phyloP scores from a whole-genome alignment of 805 yeast genomes.

The Ogataea populi-albae region DNA sequence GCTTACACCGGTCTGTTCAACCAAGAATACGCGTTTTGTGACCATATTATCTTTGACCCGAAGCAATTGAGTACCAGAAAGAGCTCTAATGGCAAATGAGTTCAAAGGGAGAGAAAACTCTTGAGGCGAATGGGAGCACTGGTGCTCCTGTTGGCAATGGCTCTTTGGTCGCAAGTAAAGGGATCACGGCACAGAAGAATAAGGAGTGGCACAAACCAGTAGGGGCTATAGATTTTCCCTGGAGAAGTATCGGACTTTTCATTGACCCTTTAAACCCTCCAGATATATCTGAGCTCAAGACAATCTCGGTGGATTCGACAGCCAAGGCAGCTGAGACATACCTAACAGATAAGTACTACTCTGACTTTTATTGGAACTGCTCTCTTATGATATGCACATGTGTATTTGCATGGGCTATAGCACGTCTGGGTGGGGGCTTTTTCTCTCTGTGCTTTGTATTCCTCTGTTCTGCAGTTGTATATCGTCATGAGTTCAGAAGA shows the following conservation, averaged over 20 bases:
- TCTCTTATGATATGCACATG: conserved; percentile 66
- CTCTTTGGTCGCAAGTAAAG: background rate
- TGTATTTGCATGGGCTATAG: conserved; percentile 66
- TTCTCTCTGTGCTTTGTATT: conserved; percentile 60
- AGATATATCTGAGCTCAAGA: conserved; percentile 14
- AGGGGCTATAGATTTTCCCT: conserved; percentile 29
- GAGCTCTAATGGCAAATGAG: too few relatives aligned
- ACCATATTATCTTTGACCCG: too few relatives aligned
- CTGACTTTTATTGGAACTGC: conserved; percentile 72
- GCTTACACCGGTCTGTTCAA: too few relatives aligned
- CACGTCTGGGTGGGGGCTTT: conserved; percentile 61
- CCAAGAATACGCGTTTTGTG: too few relatives aligned
- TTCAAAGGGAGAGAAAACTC: too few relatives aligned
- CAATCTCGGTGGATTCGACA: conserved; percentile 15
- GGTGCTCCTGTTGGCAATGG: background rate
- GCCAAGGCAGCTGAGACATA: conserved; percentile 49
- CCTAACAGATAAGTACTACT: conserved; percentile 63
- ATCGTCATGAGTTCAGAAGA: conserved; percentile 70
- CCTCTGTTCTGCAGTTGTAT: conserved; percentile 61
- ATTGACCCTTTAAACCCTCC: conserved; percentile 28
- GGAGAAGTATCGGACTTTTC: conserved; percentile 35
- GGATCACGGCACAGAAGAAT: conserved; percentile 4
- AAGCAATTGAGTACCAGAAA: too few relatives aligned
- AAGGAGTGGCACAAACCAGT: conserved; percentile 11
- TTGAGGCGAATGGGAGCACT: too few relatives aligned